Evolutionary conservation across 768 basidiomycete genomes (phyloP), one percentile per base, ranked within the genome.

Genomic region (Tulasnella sp.): DNA sequence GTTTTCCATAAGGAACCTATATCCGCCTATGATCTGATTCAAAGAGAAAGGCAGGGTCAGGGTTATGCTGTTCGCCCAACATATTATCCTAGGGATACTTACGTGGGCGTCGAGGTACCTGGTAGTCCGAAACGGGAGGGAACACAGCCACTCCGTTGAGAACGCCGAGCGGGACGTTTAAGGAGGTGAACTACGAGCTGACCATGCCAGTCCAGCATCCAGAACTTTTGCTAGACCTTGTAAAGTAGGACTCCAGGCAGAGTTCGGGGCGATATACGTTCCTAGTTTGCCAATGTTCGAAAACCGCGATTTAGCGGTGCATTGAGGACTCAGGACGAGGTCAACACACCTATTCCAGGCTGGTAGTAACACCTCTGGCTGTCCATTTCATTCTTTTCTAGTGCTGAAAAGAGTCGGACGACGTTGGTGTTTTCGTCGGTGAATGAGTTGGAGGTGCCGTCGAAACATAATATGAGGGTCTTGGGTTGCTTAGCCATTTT

Each of bases 361-460:
- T 93, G 91, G 81, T 93, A 93, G 79, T 93, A 93, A 0, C 91
- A 90, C 81, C 91, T 84, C 79, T 93, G 91, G 74, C 89, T 83
- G 15, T 80, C 78, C 34, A 84, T 84, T 78, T 89, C 86, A 70
- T 90, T 89, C 81, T 79, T 79, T 6, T 78, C 74, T 17, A 79
- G 71, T 14, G 78, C 69, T 11, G 76, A 67, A 39, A 79, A 79
- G 5, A 79, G 31, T 29, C 75, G 75, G 4, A 79, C 79, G 40
- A 79, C 72, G 64, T 79, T 79, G 19, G 91, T 92, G 80, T 92
- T 92, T 90, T 91, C 77, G 9, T 71, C 52, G 42, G 19, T 31
- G 37, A 76, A 72, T 12, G 71, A 58, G 54, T 78, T 74, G n/a
- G 69, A 31, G n/a, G 78, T 78, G 15, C 78, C 78, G 45, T 78